Conservation (phyloP, 2,329 filamentous ascomycete species). For the Penicillium palitans region DNA sequence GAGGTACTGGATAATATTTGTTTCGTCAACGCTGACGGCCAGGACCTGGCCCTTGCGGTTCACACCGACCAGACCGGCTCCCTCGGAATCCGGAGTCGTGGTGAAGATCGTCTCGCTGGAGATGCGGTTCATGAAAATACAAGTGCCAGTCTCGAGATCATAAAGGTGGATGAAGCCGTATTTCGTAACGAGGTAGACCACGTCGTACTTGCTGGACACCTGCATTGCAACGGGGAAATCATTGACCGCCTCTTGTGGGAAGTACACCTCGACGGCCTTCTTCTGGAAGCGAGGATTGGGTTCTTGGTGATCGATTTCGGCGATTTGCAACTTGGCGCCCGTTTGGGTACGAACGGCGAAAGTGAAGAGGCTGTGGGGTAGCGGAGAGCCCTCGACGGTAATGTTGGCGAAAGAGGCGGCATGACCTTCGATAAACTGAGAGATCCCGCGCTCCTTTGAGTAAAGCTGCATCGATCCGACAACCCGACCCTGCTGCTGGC, state of each 20-base stretch:
- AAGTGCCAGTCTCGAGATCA: constrained; percentile 90
- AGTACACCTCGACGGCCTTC: constrained; percentile 97
- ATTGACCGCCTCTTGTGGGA: constrained; percentile 90
- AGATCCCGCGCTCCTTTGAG: constrained; percentile 92
- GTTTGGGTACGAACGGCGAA: constrained; percentile 89
- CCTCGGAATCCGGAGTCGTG: constrained; percentile 78
- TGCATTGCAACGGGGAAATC: constrained; percentile 99
- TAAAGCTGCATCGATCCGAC: constrained; percentile 97
- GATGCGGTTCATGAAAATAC: constrained; percentile 99
- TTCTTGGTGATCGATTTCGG: constrained; percentile 92
- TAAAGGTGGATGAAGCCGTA: constrained; percentile 99
- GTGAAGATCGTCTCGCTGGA: constrained; percentile 99
- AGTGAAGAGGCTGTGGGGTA: constrained; percentile 93
- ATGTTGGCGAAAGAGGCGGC: constrained; percentile 91
- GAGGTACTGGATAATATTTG: constrained; percentile 87
- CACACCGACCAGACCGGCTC: constrained; percentile 86
- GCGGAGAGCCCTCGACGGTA: constrained; percentile 80
- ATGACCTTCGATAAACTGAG: constrained; percentile 96
- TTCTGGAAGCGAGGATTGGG: constrained; percentile 88
- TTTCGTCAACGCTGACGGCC: constrained; percentile 89
- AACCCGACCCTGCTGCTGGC: constrained; percentile 87
- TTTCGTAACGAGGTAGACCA: constrained; percentile 97
- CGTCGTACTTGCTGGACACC: constrained; percentile 92
- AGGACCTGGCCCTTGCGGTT: constrained; percentile 98
- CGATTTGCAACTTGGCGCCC: constrained; percentile 93